Evolutionary conservation across 495 filamentous ascomycete species (phyloP), one percentile per base, ranked within the genome.

Genomic region (Neurospora sp.): DNA sequence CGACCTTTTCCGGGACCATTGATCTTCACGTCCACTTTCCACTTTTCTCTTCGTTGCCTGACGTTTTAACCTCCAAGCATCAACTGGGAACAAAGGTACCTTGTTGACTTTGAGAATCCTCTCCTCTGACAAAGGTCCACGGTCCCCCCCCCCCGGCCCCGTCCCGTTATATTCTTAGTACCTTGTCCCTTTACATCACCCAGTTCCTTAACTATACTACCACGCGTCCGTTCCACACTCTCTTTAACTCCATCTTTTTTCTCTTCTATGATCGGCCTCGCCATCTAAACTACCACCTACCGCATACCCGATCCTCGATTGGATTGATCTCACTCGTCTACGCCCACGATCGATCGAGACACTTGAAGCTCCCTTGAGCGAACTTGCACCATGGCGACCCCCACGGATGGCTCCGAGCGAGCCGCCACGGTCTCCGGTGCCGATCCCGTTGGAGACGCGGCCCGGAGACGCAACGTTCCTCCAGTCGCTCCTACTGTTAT

Each of bases 391-490:
- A 90, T 89, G 87, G 85, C 86, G 73, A 36, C 54, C 54, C 54
- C 54, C 13, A 66, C 54, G 54, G 78, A 81, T 70, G 73, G 43
- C 70, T 71, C 70, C 70, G 81, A 85, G 70, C 85, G 84, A 80
- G 85, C 83, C 75, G 81, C 80, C 76, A 79, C 88, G 77, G 89
- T 88, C 73, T 92, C 93, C 45, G 94, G 92, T 78, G 85, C 88
- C 73, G 88, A 92, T 42, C 54, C 15, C 6, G 80, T 83, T 37
- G 87, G 89, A 76, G 85, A 93, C 71, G 90, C 93, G 77, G 83
- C 91, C 73, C 87, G 93, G 76, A 89, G 91, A 80, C 90, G 94
- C 84, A 93, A 92, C 84, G 88, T 93, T 31, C 85, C 89, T 28
- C 70, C 85, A 24, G 85, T 84, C 69, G 81, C 79, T 70, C 80